Conservation (phyloP, 2,329 filamentous ascomycete species). For the Neonectria ditissima region DNA sequence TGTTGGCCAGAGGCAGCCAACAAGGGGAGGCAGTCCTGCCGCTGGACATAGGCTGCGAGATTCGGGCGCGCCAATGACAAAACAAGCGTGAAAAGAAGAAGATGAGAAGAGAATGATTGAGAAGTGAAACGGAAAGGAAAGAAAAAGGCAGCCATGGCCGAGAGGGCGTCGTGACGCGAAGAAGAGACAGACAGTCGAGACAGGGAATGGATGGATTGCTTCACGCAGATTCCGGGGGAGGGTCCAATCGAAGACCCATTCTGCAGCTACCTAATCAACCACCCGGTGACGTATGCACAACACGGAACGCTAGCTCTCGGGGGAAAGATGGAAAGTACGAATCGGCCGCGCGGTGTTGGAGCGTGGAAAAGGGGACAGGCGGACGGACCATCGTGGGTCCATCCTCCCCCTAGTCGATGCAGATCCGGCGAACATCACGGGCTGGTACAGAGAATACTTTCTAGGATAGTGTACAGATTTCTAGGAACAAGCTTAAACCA, state of each 20-base stretch:
- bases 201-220: background rate
- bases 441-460: no score
- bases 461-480: no score
- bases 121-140: background rate
- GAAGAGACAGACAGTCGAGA: background rate
- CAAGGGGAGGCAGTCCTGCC: conserved; percentile 27
- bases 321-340: no score
- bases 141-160: background rate
- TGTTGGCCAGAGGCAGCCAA: conserved; percentile 10
- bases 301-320: background rate
- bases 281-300: background rate
- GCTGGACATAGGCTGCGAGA: conserved; percentile 32
- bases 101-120: background rate
- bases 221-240: background rate
- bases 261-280: background rate
- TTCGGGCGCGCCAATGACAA: conserved; percentile 7
- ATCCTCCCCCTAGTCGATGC: no score
- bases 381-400: no score
- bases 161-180: background rate
- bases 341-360: no score
- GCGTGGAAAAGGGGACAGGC: no score
- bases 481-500: no score
- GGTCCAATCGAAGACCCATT: background rate
- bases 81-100: conserved; percentile 5
- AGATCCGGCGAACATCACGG: no score